A percentile compares a stretch with the other conserved stretches of the same genome.
Conservation (phyloP, 352 stramenopile species). For the Globisporangium cylindrosporum region DNA sequence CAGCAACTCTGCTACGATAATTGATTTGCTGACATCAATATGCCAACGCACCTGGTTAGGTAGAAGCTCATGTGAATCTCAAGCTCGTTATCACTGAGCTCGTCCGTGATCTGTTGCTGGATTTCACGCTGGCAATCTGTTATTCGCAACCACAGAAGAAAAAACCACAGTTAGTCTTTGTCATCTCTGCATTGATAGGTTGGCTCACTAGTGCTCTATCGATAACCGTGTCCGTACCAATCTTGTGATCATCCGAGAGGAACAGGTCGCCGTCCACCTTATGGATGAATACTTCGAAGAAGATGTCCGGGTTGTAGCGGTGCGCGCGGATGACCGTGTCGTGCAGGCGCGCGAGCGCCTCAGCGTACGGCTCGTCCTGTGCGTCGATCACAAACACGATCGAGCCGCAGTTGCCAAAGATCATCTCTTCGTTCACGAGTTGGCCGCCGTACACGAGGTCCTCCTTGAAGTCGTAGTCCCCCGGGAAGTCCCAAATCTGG, state of each 20-base stretch:
- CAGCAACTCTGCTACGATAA: not conserved
- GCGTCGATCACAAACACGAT: slow-evolving; percentile 98
- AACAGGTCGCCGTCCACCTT: slow-evolving; percentile 99
- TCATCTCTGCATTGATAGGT: not conserved
- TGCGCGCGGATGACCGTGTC: slow-evolving; percentile 87
- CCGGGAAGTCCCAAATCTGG: slow-evolving; percentile 99
- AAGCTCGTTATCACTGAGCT: slow-evolving; percentile 93
- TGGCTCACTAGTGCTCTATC: no score
- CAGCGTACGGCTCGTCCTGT: slow-evolving; percentile 91
- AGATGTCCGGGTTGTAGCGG: slow-evolving; percentile 94
- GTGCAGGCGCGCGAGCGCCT: slow-evolving; percentile 84
- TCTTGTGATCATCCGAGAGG: slow-evolving; percentile 98
- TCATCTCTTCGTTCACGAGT: slow-evolving; percentile 90
- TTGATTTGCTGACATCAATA: not conserved
- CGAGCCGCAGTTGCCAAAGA: slow-evolving; percentile 89
- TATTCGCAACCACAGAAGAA: not conserved
- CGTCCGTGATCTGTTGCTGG: slow-evolving; percentile 96
- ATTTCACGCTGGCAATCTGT: slow-evolving; percentile 96
- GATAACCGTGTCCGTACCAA: slow-evolving; percentile 47
- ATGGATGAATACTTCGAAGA: slow-evolving; percentile 99
- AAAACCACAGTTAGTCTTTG: not conserved
- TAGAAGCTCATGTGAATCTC: slow-evolving; percentile 94
- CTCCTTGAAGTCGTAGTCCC: slow-evolving; percentile 92
- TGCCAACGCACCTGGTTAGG: slow-evolving; percentile 51
- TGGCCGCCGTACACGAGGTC: slow-evolving; percentile 87